Evolutionary conservation across 2,329 filamentous ascomycete species (phyloP), one percentile per base, ranked within the genome.

Genomic region (Xylaria hypoxylon): DNA sequence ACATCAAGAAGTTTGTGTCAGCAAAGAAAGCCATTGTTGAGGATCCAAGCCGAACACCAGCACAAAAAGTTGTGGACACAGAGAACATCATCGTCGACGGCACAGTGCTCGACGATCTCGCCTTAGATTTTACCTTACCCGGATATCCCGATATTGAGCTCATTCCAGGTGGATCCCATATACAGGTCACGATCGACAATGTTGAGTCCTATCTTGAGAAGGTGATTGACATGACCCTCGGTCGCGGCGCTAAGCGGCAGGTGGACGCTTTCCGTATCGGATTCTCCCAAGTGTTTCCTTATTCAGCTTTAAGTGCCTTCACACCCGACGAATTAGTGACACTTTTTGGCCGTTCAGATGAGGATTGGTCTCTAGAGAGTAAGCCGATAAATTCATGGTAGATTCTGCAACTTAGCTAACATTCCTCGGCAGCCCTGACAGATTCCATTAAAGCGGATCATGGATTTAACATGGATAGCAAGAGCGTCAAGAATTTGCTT

Each of bases 401-500:
- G 15, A 47, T 44, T 45, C 35, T 26, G 42, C 22, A 73, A 76
- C 69, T 75, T 71, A 47, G 65, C 56, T 75, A 65, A 72, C 69
- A 31, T 67, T 52, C 48, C 62, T 68, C n/a, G 55, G 48, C 67
- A 96, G 93, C 96, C 66, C 88, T 99, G 45, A 96, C 96, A 88
- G 96, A 99, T 77, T 97, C 95, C 0, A 95, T 99, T 82, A 99
- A 99, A 82, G 96, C 96, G 31, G 96, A 99, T 74, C 96, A 99
- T 77, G 96, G 96, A 8, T 99, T 93, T 83, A 99, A 98, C 74
- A 96, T 99, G 88, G 96, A 99, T 77, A 98, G 95, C 84, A 92
- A 91, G 82, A 97, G 92, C 75, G 94, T 99, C 53, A 93, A 91
- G 74, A 98, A 99, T 74, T 79, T 99, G 71, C 85, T 99, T 19